These are phyloP conservation scores for Crataegus laevigata DNA, from an alignment of 306 rosid species.

Conservation along the genomic window DNA sequence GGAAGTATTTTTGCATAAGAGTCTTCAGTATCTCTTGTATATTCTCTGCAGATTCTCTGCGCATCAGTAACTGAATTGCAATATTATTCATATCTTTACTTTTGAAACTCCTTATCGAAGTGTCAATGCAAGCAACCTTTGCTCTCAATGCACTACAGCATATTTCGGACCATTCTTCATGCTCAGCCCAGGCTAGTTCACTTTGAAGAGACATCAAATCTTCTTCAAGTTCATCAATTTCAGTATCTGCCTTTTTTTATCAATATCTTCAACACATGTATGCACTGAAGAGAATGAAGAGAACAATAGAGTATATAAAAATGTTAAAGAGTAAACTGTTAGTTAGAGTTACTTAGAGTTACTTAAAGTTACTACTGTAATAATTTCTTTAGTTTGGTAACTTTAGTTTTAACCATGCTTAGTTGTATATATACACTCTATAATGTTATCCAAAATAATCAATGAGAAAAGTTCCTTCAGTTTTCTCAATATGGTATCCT, in stretches of 20 bases:
- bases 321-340: no score
- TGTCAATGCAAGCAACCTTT: conserved; percentile 36
- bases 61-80: conserved; percentile 30
- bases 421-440: no score
- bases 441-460: no score
- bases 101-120: conserved; percentile 34
- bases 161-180: conserved; percentile 43
- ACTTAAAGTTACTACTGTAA: no score
- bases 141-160: conserved; percentile 45
- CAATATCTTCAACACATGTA: conserved; percentile 51
- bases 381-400: no score
- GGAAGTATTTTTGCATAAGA: conserved; percentile 21
- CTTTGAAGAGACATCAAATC: conserved; percentile 49
- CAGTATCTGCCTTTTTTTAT: conserved; percentile 43
- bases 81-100: conserved; percentile 16
- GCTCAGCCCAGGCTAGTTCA: conserved; percentile 36
- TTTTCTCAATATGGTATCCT: no score
- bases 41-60: conserved; percentile 41
- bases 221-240: conserved; percentile 53
- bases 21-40: conserved; percentile 47
- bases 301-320: no score
- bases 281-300: no score
- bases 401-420: no score
- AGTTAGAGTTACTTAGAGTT: no score
- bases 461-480: no score